Conservation (phyloP, 2,329 filamentous ascomycete species). For the Sarocladiaceae sp. region DNA sequence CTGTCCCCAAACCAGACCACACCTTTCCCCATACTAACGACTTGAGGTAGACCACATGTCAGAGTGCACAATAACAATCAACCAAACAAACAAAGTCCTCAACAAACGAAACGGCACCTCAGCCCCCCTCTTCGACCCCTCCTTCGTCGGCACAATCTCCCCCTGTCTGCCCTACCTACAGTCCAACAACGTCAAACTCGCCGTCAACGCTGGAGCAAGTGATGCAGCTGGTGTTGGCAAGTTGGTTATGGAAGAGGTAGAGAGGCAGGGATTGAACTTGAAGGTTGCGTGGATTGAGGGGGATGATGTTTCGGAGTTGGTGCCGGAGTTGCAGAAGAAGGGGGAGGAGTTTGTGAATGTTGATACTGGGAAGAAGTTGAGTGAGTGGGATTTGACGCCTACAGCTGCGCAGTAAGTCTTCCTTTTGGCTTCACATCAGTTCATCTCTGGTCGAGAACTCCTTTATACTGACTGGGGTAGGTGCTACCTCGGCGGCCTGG, state of each 20-base stretch:
- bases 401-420: slow-evolving; percentile 20
- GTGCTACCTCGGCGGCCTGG: slow-evolving; percentile 16
- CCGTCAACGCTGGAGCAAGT: slow-evolving; percentile 33
- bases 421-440: background rate
- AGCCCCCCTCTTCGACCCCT: slow-evolving; percentile 23
- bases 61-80: slow-evolving; percentile 28
- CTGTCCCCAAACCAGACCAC: background rate
- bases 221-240: slow-evolving; percentile 26
- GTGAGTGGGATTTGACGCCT: slow-evolving; percentile 20
- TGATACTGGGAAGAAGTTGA: slow-evolving; percentile 19
- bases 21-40: background rate
- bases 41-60: slow-evolving; percentile 26
- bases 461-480: no score
- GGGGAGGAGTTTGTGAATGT: slow-evolving; percentile 20
- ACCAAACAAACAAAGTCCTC: slow-evolving; percentile 22
- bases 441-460: no score
- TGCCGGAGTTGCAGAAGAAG: slow-evolving; percentile 16
- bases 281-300: slow-evolving; percentile 33
- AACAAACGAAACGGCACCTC: slow-evolving; percentile 16
- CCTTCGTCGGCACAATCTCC: slow-evolving; percentile 35
- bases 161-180: slow-evolving; percentile 28
- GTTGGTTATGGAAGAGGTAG: slow-evolving; percentile 22
- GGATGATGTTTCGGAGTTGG: slow-evolving; percentile 27
- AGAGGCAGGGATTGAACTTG: slow-evolving; percentile 21
- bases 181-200: slow-evolving; percentile 27